Base-by-base conservation (phyloP, 2,329 filamentous ascomycete species). In the Epichloe brachyelytri region DNA sequence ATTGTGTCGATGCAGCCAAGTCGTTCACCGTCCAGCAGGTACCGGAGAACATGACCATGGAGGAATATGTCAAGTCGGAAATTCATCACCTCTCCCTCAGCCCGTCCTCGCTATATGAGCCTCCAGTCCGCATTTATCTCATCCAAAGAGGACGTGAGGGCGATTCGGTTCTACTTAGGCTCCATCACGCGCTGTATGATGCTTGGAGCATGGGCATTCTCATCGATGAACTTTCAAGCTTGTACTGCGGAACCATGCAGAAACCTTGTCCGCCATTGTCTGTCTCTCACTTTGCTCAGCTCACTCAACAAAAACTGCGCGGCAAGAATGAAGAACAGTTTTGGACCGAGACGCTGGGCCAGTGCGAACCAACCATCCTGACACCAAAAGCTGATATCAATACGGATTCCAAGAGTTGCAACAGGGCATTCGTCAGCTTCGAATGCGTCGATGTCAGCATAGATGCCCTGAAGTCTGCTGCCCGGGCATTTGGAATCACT, bases 391-490 rank as follows among this genome's bases (percentile, higher is more conserved):
- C 22, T 7, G 17, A 44, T 20, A n/a, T 26, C 15, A 20, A 46
- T 22, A 33, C 22, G 6, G 5, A 14, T 20, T 46, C 43, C 12
- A 20, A 6, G 10, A 17, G 22, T 8, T n/a, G 43, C 20, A 34
- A 17, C n/a, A 46, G 43, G 33, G 12, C 43, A 10, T 46, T 43
- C 34, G 38, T 43, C 37, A 39, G 15, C 3, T 43, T 51, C 33
- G 51, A 53, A n/a, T 53, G 52, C 36, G 19, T 38, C 8, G 39
- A 47, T 34, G 47, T 47, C n/a, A 40, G 34, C 45, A 37, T 44
- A 15, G 30, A 3, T 19, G 44, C 52, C 14, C 49, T 53, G 34
- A 49, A 53, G 45, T 36, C 44, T 20, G 49, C 52, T 2, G 52
- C 52, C 12, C 52, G 49, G 4, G 7, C 37, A 17, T 38, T 22